Evolutionary conservation across 768 basidiomycete species (phyloP).

Genomic region (Leccinum subtestaceum): DNA sequence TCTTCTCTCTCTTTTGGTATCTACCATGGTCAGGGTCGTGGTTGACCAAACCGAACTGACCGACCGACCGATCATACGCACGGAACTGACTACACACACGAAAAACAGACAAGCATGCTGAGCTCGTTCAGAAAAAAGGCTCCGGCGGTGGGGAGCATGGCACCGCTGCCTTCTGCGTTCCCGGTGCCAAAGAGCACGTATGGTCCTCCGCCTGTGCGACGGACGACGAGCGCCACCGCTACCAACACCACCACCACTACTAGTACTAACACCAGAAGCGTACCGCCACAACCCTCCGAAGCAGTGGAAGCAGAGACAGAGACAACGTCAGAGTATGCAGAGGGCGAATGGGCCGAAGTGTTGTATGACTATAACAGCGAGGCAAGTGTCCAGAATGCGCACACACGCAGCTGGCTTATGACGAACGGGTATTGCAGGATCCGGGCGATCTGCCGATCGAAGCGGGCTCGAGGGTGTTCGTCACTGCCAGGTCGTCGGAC

Average conservation of each 20-base stretch:
- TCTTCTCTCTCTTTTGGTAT: neutral
- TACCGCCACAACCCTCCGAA: constrained; percentile 14
- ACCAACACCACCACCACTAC: neutral
- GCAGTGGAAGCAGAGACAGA: constrained; percentile 22
- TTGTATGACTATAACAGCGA: constrained; percentile 71
- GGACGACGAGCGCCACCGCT: constrained; percentile 7
- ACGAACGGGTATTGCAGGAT: constrained; percentile 44
- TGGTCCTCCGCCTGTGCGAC: constrained; percentile 52
- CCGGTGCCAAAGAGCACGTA: constrained; percentile 42
- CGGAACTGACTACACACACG: neutral
- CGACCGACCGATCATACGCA: neutral
- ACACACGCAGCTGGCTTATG: neutral
- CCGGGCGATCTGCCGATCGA: constrained; percentile 61
- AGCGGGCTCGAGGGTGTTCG: constrained; percentile 55
- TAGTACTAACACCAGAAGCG: neutral
- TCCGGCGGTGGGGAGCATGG: constrained; percentile 39
- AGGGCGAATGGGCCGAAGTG: constrained; percentile 76
- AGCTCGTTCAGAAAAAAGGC: constrained; percentile 19
- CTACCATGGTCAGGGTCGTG: neutral
- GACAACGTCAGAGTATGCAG: constrained; percentile 2
- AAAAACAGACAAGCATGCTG: constrained; percentile 21
- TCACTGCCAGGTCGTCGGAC: constrained; percentile 64
- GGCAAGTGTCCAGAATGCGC: constrained; percentile 32
- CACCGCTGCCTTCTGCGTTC: constrained; percentile 39
- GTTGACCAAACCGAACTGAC: too few species aligned